These are phyloP conservation scores for Fusarium vanettenii DNA, from an alignment of 2,329 filamentous ascomycete genomes.

Conservation along the genomic window DNA sequence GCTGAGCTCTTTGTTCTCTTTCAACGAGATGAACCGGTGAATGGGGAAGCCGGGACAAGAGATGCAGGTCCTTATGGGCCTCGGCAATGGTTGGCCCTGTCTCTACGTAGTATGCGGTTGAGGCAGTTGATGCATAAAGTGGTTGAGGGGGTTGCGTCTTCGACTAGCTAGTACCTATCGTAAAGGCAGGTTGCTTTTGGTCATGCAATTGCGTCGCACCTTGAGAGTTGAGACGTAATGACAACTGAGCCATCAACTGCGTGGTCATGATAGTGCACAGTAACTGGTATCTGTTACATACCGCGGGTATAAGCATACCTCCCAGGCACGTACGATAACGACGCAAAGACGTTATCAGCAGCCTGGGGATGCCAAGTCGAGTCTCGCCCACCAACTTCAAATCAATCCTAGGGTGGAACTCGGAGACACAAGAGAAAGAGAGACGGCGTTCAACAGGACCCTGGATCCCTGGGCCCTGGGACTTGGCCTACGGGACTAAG, in stretches of 20 bases:
- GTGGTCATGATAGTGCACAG: conserved; percentile 13
- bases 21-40: conserved; percentile 1
- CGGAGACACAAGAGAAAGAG: conserved; percentile 20
- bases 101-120: conserved; percentile 10
- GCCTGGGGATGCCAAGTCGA: conserved; percentile 9
- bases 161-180: background rate
- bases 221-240: conserved; percentile 16
- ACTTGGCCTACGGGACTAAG: conserved; percentile 16
- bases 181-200: conserved; percentile 13
- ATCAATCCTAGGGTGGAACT: conserved; percentile 11
- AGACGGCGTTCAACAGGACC: conserved; percentile 18
- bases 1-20: conserved; percentile 2
- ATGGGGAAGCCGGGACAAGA: conserved; percentile 12
- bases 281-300: background rate
- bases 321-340: background rate
- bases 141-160: conserved; percentile 7
- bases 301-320: background rate
- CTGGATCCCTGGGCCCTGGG: conserved; percentile 24
- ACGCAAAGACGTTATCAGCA: conserved; percentile 20
- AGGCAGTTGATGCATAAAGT: conserved; percentile 12
- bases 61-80: background rate
- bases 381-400: conserved; percentile 1
- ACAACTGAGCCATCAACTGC: conserved; percentile 10
- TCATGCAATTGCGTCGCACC: conserved; percentile 5
- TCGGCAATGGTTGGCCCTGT: conserved; percentile 14